Evolutionary conservation across 2,329 filamentous ascomycete species (phyloP).

Genomic region (Coniosporium tulheliwenetii): DNA sequence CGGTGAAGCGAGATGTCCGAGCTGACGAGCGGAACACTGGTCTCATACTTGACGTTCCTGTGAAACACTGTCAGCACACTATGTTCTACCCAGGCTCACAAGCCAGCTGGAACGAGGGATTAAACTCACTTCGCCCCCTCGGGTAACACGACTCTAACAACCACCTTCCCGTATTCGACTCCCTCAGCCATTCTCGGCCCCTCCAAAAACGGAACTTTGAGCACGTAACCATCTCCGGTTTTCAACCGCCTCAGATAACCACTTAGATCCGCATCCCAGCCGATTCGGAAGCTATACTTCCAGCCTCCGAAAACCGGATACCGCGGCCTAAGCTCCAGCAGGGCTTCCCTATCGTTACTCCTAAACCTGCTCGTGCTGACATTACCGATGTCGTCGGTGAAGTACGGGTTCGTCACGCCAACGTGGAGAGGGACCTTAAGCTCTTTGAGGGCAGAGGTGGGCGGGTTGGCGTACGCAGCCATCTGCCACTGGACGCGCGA

Average conservation of each 20-base stretch:
- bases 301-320: constrained; percentile 96
- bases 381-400: constrained; percentile 90
- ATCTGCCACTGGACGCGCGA: constrained; percentile 32
- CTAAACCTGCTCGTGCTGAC: constrained; percentile 88
- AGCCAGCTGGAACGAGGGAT: background rate
- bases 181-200: constrained; percentile 78
- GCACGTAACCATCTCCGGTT: constrained; percentile 54
- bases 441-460: constrained; percentile 64
- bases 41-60: constrained; percentile 67
- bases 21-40: constrained; percentile 54
- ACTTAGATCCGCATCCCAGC: constrained; percentile 80
- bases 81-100: background rate
- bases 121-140: constrained; percentile 68
- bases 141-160: constrained; percentile 71
- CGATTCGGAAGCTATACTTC: constrained; percentile 95
- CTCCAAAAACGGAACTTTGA: constrained; percentile 87
- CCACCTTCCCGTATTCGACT: constrained; percentile 67
- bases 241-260: constrained; percentile 54
- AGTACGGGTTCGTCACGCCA: constrained; percentile 80
- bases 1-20: constrained; percentile 51
- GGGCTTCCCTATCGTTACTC: constrained; percentile 44
- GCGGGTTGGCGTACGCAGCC: constrained; percentile 54
- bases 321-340: constrained; percentile 78
- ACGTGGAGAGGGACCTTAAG: constrained; percentile 64
- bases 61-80: constrained; percentile 13